Percentiles rank a stretch among this genome's conserved stretches.
Conservation (phyloP, 352 stramenopile species). For the Vaucheria bursata region DNA sequence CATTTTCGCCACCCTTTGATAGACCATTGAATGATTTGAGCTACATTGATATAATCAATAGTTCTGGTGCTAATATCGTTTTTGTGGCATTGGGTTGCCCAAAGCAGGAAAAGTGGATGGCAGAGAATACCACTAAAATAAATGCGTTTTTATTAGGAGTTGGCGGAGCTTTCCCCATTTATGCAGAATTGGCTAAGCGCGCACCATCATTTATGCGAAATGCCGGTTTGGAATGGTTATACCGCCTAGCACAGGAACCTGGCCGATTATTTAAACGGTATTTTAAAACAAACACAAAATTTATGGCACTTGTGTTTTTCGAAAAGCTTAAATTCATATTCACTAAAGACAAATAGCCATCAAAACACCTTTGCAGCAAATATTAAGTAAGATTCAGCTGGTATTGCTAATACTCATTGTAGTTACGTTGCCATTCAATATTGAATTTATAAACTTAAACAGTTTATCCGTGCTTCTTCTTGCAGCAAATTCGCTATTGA, state of each 20-base stretch:
- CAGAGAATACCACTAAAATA: too few species aligned
- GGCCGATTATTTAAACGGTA: neutral
- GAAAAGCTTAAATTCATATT: too few species aligned
- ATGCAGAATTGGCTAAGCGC: neutral
- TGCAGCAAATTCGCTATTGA: too few species aligned
- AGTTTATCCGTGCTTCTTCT: too few species aligned
- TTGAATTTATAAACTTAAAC: too few species aligned
- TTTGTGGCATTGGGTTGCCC: neutral
- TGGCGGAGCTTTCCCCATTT: neutral
- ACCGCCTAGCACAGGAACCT: neutral
- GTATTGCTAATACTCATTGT: too few species aligned
- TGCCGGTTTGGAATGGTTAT: neutral
- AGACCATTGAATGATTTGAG: neutral
- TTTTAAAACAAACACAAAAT: too few species aligned
- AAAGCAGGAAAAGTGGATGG: slow-evolving; percentile 1
- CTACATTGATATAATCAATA: neutral
- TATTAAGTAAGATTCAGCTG: too few species aligned
- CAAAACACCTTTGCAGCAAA: too few species aligned
- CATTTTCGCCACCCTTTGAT: neutral
- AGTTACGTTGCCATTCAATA: too few species aligned
- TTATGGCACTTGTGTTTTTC: too few species aligned
- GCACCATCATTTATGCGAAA: neutral
- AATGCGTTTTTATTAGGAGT: neutral
- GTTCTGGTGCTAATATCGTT: neutral
- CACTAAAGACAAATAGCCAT: too few species aligned